A percentile compares a stretch with the other conserved stretches of the same genome.
phyloP scores from a whole-genome alignment of 345 rosid species.

The Heritiera littoralis region DNA sequence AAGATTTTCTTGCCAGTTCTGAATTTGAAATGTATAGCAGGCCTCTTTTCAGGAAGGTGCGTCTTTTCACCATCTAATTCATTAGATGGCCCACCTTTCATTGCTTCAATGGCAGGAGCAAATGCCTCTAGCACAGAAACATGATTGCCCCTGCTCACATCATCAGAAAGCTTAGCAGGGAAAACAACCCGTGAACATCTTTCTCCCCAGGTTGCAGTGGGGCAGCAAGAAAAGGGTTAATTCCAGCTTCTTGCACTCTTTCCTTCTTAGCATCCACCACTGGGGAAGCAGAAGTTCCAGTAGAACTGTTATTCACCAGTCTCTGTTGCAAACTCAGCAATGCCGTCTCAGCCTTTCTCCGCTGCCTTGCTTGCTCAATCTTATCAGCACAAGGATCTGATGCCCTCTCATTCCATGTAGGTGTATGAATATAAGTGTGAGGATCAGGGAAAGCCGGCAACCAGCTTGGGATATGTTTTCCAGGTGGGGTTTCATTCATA shows the following conservation, averaged over 20 bases:
- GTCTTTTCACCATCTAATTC: conserved; percentile 46
- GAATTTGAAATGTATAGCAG: conserved; percentile 55
- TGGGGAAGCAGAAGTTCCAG: conserved; percentile 46
- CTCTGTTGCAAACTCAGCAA: conserved; percentile 88
- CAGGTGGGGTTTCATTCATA: conserved; percentile 75
- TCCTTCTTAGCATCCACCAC: conserved; percentile 32
- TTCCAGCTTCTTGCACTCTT: conserved; percentile 28
- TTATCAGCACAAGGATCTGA: conserved; percentile 76
- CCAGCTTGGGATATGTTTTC: conserved; percentile 88
- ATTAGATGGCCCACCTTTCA: conserved; percentile 48
- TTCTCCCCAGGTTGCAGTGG: conserved; percentile 57
- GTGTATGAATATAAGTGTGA: conserved; percentile 78
- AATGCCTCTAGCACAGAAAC: conserved; percentile 70
- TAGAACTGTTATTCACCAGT: conserved; percentile 48
- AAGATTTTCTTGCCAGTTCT: conserved; percentile 66
- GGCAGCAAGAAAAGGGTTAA: conserved; percentile 34
- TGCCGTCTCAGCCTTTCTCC: conserved; percentile 90
- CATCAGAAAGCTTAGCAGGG: conserved; percentile 43
- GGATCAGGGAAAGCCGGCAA: conserved; percentile 96
- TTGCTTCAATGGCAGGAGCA: conserved; percentile 81
- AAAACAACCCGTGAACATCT: conserved; percentile 40
- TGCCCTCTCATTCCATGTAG: conserved; percentile 82
- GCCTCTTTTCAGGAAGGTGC: conserved; percentile 54
- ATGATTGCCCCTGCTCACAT: conserved; percentile 29
- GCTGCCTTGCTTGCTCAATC: conserved; percentile 87